Percentiles rank a stretch among this genome's conserved stretches.
Conservation (phyloP, 805 yeast genomes). For the Candida tammaniensis region DNA sequence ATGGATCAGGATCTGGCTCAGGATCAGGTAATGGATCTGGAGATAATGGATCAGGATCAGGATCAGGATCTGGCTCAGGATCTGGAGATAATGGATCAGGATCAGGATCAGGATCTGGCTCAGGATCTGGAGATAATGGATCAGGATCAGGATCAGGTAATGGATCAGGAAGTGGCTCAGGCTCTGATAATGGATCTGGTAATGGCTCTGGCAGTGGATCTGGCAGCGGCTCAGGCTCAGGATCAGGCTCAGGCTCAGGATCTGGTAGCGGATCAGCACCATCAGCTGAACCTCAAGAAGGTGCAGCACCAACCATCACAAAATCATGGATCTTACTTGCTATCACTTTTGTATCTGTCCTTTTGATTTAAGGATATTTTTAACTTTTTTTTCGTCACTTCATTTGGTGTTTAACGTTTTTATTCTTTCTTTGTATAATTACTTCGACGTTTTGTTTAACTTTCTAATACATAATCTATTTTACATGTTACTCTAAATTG, state of each 20-base stretch:
- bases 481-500: too few species aligned
- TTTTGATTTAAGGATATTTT: too few species aligned
- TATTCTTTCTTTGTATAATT: too few species aligned
- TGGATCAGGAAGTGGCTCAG: slow-evolving; percentile 1
- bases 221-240: neutral
- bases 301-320: neutral
- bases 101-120: slow-evolving; percentile 1
- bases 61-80: too few species aligned
- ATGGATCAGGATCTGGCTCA: neutral
- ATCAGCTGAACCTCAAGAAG: too few species aligned
- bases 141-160: neutral
- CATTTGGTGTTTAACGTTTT: too few species aligned
- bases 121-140: neutral
- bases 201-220: neutral
- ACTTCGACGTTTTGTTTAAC: too few species aligned
- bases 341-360: too few species aligned
- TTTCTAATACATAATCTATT: too few species aligned
- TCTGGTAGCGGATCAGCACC: neutral
- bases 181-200: slow-evolving; percentile 1
- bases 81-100: slow-evolving; percentile 1
- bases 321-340: neutral
- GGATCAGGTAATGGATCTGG: slow-evolving; percentile 1
- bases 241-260: neutral
- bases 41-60: too few species aligned
- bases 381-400: too few species aligned